A percentile compares a stretch with the other conserved stretches of the same genome.
phyloP scores from a whole-genome alignment of 495 filamentous ascomycete species.

The Penicillium verhagenii region DNA sequence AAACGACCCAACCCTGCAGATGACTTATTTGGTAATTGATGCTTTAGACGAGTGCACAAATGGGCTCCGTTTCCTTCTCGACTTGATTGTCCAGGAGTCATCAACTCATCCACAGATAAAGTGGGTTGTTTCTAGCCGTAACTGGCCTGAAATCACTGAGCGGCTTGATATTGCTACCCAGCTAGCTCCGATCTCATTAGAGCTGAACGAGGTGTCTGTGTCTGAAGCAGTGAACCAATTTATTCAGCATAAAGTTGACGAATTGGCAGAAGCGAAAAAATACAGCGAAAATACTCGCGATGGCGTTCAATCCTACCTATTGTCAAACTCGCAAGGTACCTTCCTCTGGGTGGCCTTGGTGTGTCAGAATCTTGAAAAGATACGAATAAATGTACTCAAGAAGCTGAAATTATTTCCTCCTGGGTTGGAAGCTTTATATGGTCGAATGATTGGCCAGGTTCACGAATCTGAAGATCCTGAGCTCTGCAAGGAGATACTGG shows the following conservation, averaged over 20 bases:
- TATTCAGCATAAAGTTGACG: not conserved
- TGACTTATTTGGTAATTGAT: conserved; percentile 2
- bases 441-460: not conserved
- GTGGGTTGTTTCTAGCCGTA: conserved; percentile 3
- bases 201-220: not conserved
- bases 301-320: conserved; percentile 39
- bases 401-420: conserved; percentile 2
- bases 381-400: not conserved
- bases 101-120: not conserved
- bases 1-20: not conserved
- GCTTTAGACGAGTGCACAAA: conserved; percentile 1
- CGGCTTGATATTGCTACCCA: not conserved
- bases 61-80: not conserved
- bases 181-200: not conserved
- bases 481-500: not conserved
- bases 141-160: not conserved
- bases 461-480: not conserved
- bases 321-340: conserved; percentile 16
- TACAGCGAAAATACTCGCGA: conserved; percentile 35
- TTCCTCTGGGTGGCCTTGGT: conserved; percentile 5
- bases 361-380: not conserved
- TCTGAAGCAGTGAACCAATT: not conserved
- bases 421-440: not conserved
- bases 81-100: not conserved
- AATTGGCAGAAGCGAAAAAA: not conserved